phyloP scores from a whole-genome alignment of 179 eudicot genomes.

The Corrigiola litoralis region DNA sequence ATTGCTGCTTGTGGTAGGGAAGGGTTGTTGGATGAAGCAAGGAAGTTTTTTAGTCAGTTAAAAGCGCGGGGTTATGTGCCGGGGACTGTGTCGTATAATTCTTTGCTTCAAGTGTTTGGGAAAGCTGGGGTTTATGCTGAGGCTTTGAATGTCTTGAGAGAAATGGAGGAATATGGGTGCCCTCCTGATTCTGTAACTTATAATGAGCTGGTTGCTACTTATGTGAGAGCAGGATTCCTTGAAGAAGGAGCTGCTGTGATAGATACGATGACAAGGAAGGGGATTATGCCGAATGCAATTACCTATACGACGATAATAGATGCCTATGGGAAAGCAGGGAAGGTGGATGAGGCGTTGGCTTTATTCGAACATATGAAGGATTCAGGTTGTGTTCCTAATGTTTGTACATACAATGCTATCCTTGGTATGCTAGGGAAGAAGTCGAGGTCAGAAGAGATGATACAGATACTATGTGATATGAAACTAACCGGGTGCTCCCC shows the following conservation, averaged over 20 bases:
- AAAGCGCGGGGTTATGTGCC: slow-evolving; percentile 63
- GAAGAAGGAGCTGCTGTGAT: slow-evolving; percentile 77
- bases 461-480: slow-evolving; percentile 67
- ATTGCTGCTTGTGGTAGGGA: slow-evolving; percentile 94
- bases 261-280: slow-evolving; percentile 63
- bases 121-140: slow-evolving; percentile 70
- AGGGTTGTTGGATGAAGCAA: slow-evolving; percentile 82
- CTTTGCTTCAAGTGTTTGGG: slow-evolving; percentile 85
- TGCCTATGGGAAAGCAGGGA: slow-evolving; percentile 86
- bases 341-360: slow-evolving; percentile 69
- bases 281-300: slow-evolving; percentile 72
- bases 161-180: slow-evolving; percentile 77
- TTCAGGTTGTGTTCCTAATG: slow-evolving; percentile 82
- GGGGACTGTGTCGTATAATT: slow-evolving; percentile 75
- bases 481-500: slow-evolving; percentile 71
- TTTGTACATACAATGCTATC: slow-evolving; percentile 73
- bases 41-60: slow-evolving; percentile 49
- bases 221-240: slow-evolving; percentile 79
- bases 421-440: slow-evolving; percentile 84
- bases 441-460: slow-evolving; percentile 72
- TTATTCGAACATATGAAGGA: slow-evolving; percentile 68
- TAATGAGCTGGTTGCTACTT: slow-evolving; percentile 78
- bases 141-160: slow-evolving; percentile 70
- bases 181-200: slow-evolving; percentile 77
- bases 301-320: slow-evolving; percentile 82